Percentiles rank a stretch among this genome's conserved stretches.
These are phyloP conservation scores for Glycine latifolia DNA, from an alignment of 306 rosid species.

Conservation along the genomic window DNA sequence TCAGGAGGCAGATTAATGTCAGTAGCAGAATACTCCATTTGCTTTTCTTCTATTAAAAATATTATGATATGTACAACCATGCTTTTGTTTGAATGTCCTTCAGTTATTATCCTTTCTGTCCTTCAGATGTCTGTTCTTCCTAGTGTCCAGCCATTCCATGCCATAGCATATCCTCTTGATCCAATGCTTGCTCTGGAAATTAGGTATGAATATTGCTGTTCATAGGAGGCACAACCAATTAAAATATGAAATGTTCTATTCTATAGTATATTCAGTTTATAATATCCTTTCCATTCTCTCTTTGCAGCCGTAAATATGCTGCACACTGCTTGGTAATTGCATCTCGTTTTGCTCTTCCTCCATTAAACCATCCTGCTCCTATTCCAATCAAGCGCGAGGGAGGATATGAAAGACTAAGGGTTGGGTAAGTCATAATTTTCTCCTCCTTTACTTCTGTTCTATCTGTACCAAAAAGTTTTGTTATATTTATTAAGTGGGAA, in stretches of 20 bases:
- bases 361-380: conserved; percentile 79
- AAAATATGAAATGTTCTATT: neutral
- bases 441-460: conserved; percentile 32
- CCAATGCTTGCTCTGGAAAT: conserved; percentile 93
- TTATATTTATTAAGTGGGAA: neutral
- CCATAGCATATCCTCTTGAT: conserved; percentile 97
- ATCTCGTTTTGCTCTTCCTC: conserved; percentile 82
- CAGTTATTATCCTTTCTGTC: conserved; percentile 24
- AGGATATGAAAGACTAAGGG: conserved; percentile 73
- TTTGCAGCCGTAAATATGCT: conserved; percentile 83
- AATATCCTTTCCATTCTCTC: conserved; percentile 36
- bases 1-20: conserved; percentile 92
- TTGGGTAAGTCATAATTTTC: conserved; percentile 72
- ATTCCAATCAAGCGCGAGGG: conserved; percentile 72
- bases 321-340: conserved; percentile 92
- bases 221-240: neutral
- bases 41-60: neutral
- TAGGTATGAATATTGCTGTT: conserved; percentile 60
- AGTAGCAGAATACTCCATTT: conserved; percentile 43
- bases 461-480: conserved; percentile 6
- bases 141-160: conserved; percentile 99
- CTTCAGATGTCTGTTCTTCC: conserved; percentile 96
- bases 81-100: conserved; percentile 29
- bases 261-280: neutral
- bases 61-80: conserved; percentile 16